Base-by-base conservation (phyloP, 2,329 filamentous ascomycete genomes). In the Aspergillus uvarum region DNA sequence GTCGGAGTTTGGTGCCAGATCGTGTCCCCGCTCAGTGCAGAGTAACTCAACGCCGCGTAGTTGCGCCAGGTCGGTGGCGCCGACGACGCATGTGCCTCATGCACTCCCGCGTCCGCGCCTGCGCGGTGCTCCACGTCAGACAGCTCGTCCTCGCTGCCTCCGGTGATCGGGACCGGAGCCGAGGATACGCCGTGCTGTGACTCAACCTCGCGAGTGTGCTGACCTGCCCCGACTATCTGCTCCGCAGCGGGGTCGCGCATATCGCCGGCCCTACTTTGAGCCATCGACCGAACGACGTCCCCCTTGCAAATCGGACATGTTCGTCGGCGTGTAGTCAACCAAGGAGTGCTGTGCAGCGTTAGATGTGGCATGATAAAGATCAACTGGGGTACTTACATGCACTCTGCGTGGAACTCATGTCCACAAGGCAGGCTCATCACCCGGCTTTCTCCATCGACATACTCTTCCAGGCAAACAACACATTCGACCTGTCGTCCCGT, bases 231-330 rank as follows among this genome's bases (percentile, higher is more conserved):
- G 19, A 77, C 51, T 10, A 42, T 77, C 24, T 77, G 72, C 48
- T 81, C 77, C 32, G 76, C 71, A 16, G 38, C 38, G 5, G 14
- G 29, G 76, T 67, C 32, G 66, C 61, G 48, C 52, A 65, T n/a
- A 60, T 35, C 47, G 68, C 68, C 31, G 59, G 64, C 48, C 21
- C 68, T 66, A n/a, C 63, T 65, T 32, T 80, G 82, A 19, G 87
- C 83, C 64, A 92, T 71, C 1, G 79, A 81, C 48, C 79, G 76
- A 16, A 99, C 94, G 38, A 99, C 95, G 72, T 99, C 95, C 52
- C 93, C 92, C 80, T 99, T 99, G 80, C 95, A 99, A 62, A 99
- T 98, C 0, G 95, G 95, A 70, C 95, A 99, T n/a, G 95, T 99
- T 64, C 95, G 89, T 64, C 95, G 89, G 52, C 94, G 88, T 16